phyloP scores from a whole-genome alignment of 495 filamentous ascomycete species.

The Xylaria curta region DNA sequence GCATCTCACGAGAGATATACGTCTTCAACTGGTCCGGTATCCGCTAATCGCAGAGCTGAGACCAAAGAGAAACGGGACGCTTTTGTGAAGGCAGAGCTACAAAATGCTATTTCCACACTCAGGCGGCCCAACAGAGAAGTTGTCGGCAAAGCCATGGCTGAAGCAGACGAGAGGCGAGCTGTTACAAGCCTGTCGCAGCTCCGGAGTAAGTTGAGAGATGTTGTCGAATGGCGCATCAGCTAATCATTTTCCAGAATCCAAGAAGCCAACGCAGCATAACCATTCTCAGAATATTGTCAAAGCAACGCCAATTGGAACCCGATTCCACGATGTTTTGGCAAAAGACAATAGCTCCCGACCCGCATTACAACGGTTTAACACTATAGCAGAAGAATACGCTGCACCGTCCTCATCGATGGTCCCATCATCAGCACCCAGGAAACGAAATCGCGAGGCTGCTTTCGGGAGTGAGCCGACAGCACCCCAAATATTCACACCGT shows the following conservation, averaged over 20 bases:
- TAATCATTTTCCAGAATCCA: constrained; percentile 58
- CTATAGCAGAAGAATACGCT: constrained; percentile 33
- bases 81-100: constrained; percentile 77
- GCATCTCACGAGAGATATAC: constrained; percentile 46
- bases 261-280: constrained; percentile 67
- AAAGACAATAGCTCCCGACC: constrained; percentile 23
- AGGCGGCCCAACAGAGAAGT: constrained; percentile 87
- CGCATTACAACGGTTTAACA: constrained; percentile 25
- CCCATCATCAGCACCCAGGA: constrained; percentile 48
- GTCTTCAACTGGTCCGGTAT: constrained; percentile 9
- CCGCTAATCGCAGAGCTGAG: constrained; percentile 49
- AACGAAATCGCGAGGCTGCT: constrained; percentile 34
- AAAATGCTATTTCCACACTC: constrained; percentile 80
- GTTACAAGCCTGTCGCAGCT: constrained; percentile 44
- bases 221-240: constrained; percentile 24
- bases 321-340: constrained; percentile 54
- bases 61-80: constrained; percentile 76
- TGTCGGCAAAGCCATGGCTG: constrained; percentile 73
- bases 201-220: constrained; percentile 45
- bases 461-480: constrained; percentile 29
- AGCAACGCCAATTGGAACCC: constrained; percentile 73
- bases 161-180: constrained; percentile 69
- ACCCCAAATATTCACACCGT: constrained; percentile 19
- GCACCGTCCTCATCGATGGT: constrained; percentile 33
- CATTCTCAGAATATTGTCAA: constrained; percentile 67